Evolutionary conservation across 352 stramenopile species (phyloP).

Genomic region (Globisporangium iwayamae): DNA sequence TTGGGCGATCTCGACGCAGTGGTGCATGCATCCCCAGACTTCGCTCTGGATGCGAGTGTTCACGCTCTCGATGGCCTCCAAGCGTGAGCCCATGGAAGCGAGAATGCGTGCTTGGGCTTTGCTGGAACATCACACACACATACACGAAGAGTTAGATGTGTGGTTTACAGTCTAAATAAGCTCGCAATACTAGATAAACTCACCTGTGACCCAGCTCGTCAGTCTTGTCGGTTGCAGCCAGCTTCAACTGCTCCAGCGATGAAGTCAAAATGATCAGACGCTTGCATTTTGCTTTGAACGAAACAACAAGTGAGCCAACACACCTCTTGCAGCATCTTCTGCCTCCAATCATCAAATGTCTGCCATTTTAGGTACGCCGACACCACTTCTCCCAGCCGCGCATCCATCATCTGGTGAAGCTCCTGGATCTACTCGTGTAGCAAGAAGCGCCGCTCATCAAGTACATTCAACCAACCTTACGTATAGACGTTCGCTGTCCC

Average conservation of each 20-base stretch:
- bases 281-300: background rate
- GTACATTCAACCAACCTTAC: background rate
- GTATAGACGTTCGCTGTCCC: background rate
- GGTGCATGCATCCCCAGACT: constrained; percentile 76
- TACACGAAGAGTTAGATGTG: background rate
- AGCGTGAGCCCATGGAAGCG: constrained; percentile 58
- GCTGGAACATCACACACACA: constrained; percentile 21
- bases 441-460: background rate
- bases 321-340: constrained; percentile 82
- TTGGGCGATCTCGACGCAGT: constrained; percentile 82
- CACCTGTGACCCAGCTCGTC: constrained; percentile 76
- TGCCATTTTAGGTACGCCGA: constrained; percentile 69
- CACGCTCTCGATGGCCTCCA: constrained; percentile 58
- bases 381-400: constrained; percentile 45
- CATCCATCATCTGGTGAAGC: constrained; percentile 47
- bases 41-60: constrained; percentile 64
- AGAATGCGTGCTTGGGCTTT: constrained; percentile 66
- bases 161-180: too few species aligned
- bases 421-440: constrained; percentile 26
- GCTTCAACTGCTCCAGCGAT: constrained; percentile 35
- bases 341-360: constrained; percentile 73
- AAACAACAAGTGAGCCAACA: background rate
- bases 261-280: background rate
- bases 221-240: constrained; percentile 51
- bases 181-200: background rate